These are phyloP conservation scores for Sclerotiophoma versabilis DNA, from an alignment of 2,329 filamentous ascomycete species.

Conservation along the genomic window DNA sequence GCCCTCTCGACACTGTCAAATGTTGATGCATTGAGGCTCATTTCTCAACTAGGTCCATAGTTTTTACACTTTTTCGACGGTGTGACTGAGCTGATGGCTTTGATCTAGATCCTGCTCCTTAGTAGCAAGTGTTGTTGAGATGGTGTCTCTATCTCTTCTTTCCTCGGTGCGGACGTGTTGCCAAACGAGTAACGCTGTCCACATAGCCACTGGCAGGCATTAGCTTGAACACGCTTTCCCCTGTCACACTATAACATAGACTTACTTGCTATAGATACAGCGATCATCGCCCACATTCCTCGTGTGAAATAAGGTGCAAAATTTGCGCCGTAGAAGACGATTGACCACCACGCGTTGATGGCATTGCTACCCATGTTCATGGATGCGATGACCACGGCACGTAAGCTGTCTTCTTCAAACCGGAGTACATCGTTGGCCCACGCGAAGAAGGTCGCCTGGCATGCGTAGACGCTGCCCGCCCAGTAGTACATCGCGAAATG, in stretches of 20 bases:
- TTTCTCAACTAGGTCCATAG: background rate
- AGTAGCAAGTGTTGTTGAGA: slow-evolving; percentile 1
- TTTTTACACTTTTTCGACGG: slow-evolving; percentile 17
- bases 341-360: slow-evolving; percentile 76
- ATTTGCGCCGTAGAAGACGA: slow-evolving; percentile 72
- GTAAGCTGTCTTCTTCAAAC: slow-evolving; percentile 67
- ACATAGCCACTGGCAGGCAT: slow-evolving; percentile 56
- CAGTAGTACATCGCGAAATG: slow-evolving; percentile 74
- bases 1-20: background rate
- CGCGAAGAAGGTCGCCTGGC: slow-evolving; percentile 77
- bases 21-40: background rate
- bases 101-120: slow-evolving; percentile 21
- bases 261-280: slow-evolving; percentile 60
- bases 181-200: slow-evolving; percentile 64
- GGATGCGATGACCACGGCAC: slow-evolving; percentile 71
- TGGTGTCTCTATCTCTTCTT: slow-evolving; percentile 29
- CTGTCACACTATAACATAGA: background rate
- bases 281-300: slow-evolving; percentile 80
- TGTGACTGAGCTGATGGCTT: slow-evolving; percentile 5
- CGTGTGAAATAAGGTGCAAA: slow-evolving; percentile 71
- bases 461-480: slow-evolving; percentile 74
- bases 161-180: slow-evolving; percentile 53
- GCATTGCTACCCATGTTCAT: slow-evolving; percentile 76
- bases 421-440: slow-evolving; percentile 77
- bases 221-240: background rate